phyloP scores from a whole-genome alignment of 352 stramenopile species.

The Pythium myriotylum region DNA sequence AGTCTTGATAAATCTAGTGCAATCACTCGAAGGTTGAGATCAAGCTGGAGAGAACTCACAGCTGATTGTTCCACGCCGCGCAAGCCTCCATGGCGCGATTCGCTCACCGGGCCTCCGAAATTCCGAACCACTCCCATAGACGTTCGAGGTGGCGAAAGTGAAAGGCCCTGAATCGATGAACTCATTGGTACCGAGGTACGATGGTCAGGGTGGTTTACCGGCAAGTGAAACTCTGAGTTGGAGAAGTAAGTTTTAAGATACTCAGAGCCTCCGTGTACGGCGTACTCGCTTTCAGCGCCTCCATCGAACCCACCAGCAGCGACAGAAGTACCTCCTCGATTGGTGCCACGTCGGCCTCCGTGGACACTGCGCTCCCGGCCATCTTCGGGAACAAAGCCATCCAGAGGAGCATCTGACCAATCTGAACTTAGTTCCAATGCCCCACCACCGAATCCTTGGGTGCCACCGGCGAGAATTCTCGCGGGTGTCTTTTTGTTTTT shows the following conservation, averaged over 20 bases:
- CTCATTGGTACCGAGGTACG: constrained; percentile 55
- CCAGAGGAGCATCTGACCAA: constrained; percentile 8
- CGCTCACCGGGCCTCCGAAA: constrained; percentile 3
- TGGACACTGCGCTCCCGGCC: constrained; percentile 19
- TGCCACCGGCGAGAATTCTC: constrained; percentile 6
- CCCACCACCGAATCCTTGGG: constrained; percentile 1
- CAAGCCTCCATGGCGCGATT: constrained; percentile 38
- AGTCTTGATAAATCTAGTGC: constrained; percentile 75
- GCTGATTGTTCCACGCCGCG: constrained; percentile 45
- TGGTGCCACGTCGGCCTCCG: constrained; percentile 8
- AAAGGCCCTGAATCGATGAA: constrained; percentile 32
- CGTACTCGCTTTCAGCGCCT: constrained; percentile 21
- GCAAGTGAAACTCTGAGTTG: constrained; percentile 65
- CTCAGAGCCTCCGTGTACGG: constrained; percentile 69
- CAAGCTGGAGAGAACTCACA: constrained; percentile 48
- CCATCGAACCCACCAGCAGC: constrained; percentile 32
- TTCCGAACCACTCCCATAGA: constrained; percentile 22
- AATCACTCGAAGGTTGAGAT: constrained; percentile 72
- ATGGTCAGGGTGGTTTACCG: constrained; percentile 71
- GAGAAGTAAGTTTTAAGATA: constrained; percentile 78
- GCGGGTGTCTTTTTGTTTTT: constrained; percentile 74
- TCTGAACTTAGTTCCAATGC: constrained; percentile 34
- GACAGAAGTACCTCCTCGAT: background rate
- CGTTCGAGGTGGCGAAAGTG: constrained; percentile 52
- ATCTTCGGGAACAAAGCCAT: constrained; percentile 15